Evolutionary conservation across 2,329 filamentous ascomycete genomes (phyloP).

Genomic region (Ilyonectria robusta): DNA sequence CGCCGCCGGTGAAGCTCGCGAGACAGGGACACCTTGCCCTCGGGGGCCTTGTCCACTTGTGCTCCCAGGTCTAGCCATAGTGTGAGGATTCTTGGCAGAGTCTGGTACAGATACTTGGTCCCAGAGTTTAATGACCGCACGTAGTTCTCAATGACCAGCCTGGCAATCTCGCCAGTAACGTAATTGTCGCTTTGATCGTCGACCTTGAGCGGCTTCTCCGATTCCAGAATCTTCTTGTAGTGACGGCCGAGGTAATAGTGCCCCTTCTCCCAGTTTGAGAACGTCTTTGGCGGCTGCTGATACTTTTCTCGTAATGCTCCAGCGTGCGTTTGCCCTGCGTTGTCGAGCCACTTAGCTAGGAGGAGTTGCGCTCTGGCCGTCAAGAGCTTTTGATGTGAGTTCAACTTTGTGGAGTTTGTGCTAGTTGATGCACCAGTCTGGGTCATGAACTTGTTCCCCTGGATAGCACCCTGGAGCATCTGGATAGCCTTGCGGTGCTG

Average conservation of each 20-base stretch:
- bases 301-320: constrained; percentile 85
- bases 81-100: constrained; percentile 90
- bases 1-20: constrained; percentile 69
- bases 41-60: constrained; percentile 75
- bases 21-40: constrained; percentile 67
- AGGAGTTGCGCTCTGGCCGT: constrained; percentile 87
- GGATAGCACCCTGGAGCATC: constrained; percentile 87
- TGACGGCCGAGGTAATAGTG: constrained; percentile 97
- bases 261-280: constrained; percentile 89
- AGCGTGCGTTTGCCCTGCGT: constrained; percentile 92
- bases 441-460: constrained; percentile 80
- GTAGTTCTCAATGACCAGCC: constrained; percentile 94
- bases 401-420: constrained; percentile 54
- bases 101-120: constrained; percentile 97
- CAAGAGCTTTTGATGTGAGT: constrained; percentile 70
- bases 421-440: constrained; percentile 56
- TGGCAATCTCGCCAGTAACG: constrained; percentile 85
- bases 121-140: constrained; percentile 88
- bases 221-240: constrained; percentile 96
- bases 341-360: constrained; percentile 96
- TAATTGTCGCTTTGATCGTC: constrained; percentile 84
- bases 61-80: constrained; percentile 94
- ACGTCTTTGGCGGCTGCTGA: constrained; percentile 81
- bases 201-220: constrained; percentile 82
- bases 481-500: constrained; percentile 97